Percentiles rank a stretch among this genome's conserved stretches.
These are phyloP conservation scores for Colletotrichum sp. DNA, from an alignment of 2,329 filamentous ascomycete genomes.

Conservation along the genomic window DNA sequence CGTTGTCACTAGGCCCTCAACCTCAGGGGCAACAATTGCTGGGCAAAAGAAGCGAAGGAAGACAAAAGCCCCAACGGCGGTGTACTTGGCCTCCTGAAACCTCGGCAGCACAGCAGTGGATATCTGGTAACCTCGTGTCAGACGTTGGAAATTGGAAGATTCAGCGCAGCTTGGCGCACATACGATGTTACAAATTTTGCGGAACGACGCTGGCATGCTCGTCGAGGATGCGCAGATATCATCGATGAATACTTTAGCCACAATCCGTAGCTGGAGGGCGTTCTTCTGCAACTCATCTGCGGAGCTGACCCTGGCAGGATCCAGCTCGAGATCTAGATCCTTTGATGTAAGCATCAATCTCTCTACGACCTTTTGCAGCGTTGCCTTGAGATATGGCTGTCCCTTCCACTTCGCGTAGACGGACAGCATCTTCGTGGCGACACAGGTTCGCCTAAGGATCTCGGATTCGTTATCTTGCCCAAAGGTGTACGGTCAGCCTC, in stretches of 20 bases:
- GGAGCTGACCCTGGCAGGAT: slow-evolving; percentile 65
- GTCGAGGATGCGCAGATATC: slow-evolving; percentile 69
- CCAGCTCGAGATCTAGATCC: slow-evolving; percentile 71
- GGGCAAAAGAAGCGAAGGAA: slow-evolving; percentile 77
- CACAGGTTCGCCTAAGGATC: slow-evolving; percentile 69
- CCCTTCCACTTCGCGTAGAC: slow-evolving; percentile 77
- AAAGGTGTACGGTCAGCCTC: neutral
- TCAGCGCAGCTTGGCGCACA: slow-evolving; percentile 29
- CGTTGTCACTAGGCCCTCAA: slow-evolving; percentile 66
- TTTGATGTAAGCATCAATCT: slow-evolving; percentile 70
- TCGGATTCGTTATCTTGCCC: slow-evolving; percentile 68
- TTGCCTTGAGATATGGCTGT: slow-evolving; percentile 64
- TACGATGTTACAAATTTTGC: slow-evolving; percentile 71
- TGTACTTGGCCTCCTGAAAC: slow-evolving; percentile 75
- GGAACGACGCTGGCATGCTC: slow-evolving; percentile 67
- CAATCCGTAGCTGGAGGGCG: slow-evolving; percentile 67
- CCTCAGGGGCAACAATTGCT: slow-evolving; percentile 73
- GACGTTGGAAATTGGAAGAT: neutral
- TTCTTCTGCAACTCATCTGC: slow-evolving; percentile 70
- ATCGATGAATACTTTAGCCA: slow-evolving; percentile 74
- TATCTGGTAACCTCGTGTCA: slow-evolving; percentile 47
- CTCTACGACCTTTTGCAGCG: slow-evolving; percentile 70
- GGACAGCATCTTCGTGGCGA: slow-evolving; percentile 75
- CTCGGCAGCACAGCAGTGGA: slow-evolving; percentile 65
- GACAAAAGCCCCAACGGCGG: slow-evolving; percentile 73